Evolutionary conservation across 2,329 filamentous ascomycete genomes (phyloP).

Genomic region (Aspergillus arachidicola): DNA sequence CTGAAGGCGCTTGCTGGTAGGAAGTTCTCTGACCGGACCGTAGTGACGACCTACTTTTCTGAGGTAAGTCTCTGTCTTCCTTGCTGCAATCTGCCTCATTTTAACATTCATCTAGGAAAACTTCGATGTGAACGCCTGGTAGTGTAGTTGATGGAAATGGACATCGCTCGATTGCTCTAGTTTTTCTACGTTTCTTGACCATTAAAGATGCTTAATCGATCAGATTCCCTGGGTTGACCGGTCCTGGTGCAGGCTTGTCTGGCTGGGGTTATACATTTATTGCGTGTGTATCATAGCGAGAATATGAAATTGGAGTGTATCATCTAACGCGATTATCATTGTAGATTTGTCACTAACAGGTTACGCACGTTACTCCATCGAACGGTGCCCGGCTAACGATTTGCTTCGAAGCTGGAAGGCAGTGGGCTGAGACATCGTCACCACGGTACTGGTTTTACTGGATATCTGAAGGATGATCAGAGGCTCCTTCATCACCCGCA

Average conservation of each 20-base stretch:
- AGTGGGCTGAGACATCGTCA: not conserved
- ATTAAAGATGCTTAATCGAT: constrained; percentile 1
- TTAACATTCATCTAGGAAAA: constrained; percentile 66
- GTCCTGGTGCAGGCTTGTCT: not conserved
- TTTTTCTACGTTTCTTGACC: not conserved
- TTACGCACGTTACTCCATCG: not conserved
- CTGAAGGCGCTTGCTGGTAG: constrained; percentile 87
- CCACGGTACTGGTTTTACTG: not conserved
- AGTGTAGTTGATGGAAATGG: constrained; percentile 31
- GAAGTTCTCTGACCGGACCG: constrained; percentile 94
- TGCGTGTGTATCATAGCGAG: constrained; percentile 13
- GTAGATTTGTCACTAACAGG: not conserved
- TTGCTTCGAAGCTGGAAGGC: not conserved
- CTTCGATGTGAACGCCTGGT: constrained; percentile 91
- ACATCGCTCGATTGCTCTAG: not conserved
- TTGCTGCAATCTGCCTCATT: constrained; percentile 23
- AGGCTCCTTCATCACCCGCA: not conserved
- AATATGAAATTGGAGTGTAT: constrained; percentile 6
- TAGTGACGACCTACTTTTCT: constrained; percentile 94
- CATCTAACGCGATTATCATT: not conserved
- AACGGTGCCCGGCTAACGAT: not conserved
- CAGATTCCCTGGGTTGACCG: constrained; percentile 7
- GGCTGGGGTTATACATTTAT: not conserved
- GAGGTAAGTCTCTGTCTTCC: constrained; percentile 63
- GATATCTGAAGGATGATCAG: not conserved